A percentile compares a stretch with the other conserved stretches of the same genome.
These are phyloP conservation scores for Rhipidocladum racemiflorum DNA, from an alignment of 176 grass and related monocot species.

Conservation along the genomic window DNA sequence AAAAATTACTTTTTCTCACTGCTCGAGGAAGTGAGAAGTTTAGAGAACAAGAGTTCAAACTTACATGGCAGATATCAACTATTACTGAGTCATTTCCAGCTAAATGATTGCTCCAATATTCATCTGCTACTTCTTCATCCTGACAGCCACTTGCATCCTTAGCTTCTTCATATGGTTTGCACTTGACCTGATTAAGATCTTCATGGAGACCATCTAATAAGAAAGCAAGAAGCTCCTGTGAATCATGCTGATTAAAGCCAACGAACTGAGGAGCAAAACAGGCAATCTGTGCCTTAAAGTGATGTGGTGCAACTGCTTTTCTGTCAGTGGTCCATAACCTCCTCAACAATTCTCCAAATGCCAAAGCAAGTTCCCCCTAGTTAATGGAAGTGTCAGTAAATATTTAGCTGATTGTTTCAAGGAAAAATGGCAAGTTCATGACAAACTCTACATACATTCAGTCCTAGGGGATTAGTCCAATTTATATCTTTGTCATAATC, in stretches of 20 bases:
- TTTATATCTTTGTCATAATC: constrained; percentile 86
- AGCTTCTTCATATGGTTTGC: constrained; percentile 88
- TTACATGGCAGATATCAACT: constrained; percentile 92
- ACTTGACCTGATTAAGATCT: constrained; percentile 93
- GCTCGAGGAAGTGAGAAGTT: not conserved
- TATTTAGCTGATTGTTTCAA: not conserved
- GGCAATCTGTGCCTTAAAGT: constrained; percentile 83
- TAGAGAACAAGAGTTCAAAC: constrained; percentile 24
- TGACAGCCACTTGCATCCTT: constrained; percentile 79
- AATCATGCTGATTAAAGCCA: constrained; percentile 99
- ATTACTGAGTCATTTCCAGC: constrained; percentile 94
- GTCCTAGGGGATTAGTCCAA: constrained; percentile 73
- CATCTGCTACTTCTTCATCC: constrained; percentile 87
- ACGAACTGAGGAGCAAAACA: constrained; percentile 91
- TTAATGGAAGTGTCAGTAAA: constrained; percentile 34
- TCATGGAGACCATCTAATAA: constrained; percentile 96
- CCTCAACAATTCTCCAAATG: constrained; percentile 85
- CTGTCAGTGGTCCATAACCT: constrained; percentile 67
- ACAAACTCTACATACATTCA: constrained; percentile 65
- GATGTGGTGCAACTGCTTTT: constrained; percentile 58
- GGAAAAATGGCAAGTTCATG: not conserved
- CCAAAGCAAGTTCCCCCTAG: constrained; percentile 95
- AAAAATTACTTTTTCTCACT: not conserved
- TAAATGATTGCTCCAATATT: constrained; percentile 97
- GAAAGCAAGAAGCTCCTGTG: constrained; percentile 98